Evolutionary conservation across 2,329 filamentous ascomycete species (phyloP).

Genomic region (Colletotrichum coccodes): DNA sequence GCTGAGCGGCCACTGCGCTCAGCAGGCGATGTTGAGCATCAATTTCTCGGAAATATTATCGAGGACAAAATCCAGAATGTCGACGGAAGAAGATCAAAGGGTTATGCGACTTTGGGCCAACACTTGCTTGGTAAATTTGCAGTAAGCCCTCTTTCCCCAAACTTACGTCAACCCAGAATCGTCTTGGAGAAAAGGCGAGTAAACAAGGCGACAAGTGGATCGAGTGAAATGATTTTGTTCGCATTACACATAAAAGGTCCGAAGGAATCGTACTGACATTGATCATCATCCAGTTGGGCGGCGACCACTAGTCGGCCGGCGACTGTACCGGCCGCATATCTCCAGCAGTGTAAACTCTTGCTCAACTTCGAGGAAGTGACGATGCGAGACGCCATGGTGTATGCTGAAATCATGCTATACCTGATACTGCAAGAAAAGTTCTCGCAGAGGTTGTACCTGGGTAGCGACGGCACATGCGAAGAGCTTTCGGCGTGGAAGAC

Average conservation of each 20-base stretch:
- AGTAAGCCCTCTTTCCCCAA: conserved; percentile 36
- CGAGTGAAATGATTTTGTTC: too few species aligned
- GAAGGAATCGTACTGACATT: not conserved
- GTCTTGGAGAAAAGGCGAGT: too few species aligned
- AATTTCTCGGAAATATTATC: conserved; percentile 52
- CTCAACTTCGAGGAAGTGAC: conserved; percentile 52
- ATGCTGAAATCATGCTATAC: conserved; percentile 51
- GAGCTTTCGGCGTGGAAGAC: conserved; percentile 46
- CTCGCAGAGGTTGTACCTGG: conserved; percentile 41
- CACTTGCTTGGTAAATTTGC: conserved; percentile 48
- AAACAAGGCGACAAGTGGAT: too few species aligned
- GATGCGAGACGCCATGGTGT: conserved; percentile 52
- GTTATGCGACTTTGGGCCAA: conserved; percentile 48
- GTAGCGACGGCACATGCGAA: conserved; percentile 43
- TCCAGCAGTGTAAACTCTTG: conserved; percentile 51
- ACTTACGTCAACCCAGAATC: not conserved
- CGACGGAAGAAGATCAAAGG: conserved; percentile 45
- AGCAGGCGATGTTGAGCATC: conserved; percentile 55
- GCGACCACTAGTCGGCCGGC: conserved; percentile 51
- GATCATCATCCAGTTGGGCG: conserved; percentile 45
- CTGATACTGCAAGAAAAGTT: conserved; percentile 48
- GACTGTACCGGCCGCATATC: conserved; percentile 47
- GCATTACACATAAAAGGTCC: too few species aligned
- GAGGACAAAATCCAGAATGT: conserved; percentile 44
- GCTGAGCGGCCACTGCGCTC: conserved; percentile 51